phyloP scores from a whole-genome alignment of 2,329 filamentous ascomycete genomes.

The Ciborinia camelliae region DNA sequence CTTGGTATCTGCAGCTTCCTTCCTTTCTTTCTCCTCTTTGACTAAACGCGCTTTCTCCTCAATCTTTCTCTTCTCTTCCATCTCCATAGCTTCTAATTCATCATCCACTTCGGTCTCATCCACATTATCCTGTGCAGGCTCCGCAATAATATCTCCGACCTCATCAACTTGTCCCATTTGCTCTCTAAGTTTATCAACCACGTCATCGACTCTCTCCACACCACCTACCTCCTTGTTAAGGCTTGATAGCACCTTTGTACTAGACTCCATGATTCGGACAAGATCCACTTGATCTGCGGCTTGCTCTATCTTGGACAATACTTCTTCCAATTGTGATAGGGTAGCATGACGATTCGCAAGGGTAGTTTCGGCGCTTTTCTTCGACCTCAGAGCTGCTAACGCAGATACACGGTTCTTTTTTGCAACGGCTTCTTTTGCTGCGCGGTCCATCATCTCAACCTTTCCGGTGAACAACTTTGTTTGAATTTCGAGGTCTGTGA shows the following conservation, averaged over 20 bases:
- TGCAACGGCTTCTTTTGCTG: constrained; percentile 67
- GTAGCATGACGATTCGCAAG: constrained; percentile 69
- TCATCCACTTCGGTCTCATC: constrained; percentile 86
- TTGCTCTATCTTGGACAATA: constrained; percentile 79
- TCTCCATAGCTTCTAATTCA: constrained; percentile 72
- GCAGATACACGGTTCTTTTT: constrained; percentile 73
- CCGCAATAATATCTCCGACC: constrained; percentile 71
- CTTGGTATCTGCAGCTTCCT: constrained; percentile 35
- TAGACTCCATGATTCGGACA: constrained; percentile 77
- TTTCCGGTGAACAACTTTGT: constrained; percentile 64
- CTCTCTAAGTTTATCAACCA: constrained; percentile 71
- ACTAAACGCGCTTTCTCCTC: constrained; percentile 38
- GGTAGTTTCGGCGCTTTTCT: constrained; percentile 75
- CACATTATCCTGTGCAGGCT: constrained; percentile 51
- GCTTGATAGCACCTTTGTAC: constrained; percentile 65
- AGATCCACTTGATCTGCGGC: constrained; percentile 82
- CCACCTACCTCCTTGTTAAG: constrained; percentile 79
- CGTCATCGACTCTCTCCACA: constrained; percentile 67
- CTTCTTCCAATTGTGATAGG: constrained; percentile 76
- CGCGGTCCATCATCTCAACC: constrained; percentile 59
- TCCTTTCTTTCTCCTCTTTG: constrained; percentile 32
- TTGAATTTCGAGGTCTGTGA: constrained; percentile 70
- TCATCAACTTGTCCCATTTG: constrained; percentile 83
- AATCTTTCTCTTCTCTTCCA: constrained; percentile 45
- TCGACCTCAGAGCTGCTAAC: constrained; percentile 73